Conservation (phyloP, 345 rosid genomes). For the Citrus mangshanensis region DNA sequence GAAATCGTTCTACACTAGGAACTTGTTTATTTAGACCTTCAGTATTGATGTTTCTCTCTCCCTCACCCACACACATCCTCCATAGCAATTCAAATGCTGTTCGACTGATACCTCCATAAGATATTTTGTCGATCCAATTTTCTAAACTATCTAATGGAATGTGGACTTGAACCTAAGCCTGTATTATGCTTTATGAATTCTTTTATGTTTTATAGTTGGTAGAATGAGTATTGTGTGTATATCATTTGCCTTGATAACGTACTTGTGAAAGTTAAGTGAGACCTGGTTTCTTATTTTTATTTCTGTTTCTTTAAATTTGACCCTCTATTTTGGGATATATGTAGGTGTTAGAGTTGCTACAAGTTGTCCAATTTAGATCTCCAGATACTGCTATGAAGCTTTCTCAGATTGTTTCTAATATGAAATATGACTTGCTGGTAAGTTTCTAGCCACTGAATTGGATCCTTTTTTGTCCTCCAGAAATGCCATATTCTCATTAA, state of each 20-base stretch:
- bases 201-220: not conserved
- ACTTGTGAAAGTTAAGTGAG: not conserved
- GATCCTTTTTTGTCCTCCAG: slow-evolving; percentile 4
- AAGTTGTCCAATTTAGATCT: slow-evolving; percentile 76
- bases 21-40: not conserved
- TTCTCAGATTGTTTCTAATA: slow-evolving; percentile 61
- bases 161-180: not conserved
- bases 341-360: slow-evolving; percentile 85
- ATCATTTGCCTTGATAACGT: slow-evolving; percentile 5
- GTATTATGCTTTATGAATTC: not conserved
- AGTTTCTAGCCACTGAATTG: slow-evolving; percentile 16
- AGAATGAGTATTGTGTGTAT: not conserved
- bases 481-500: slow-evolving; percentile 16
- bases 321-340: slow-evolving; percentile 19
- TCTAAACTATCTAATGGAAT: not conserved
- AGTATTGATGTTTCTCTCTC: not conserved
- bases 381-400: slow-evolving; percentile 74
- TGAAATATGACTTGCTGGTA: slow-evolving; percentile 72
- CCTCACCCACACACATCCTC: not conserved
- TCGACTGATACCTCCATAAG: not conserved
- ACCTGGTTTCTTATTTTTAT: slow-evolving; percentile 12
- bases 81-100: not conserved
- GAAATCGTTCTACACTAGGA: not conserved
- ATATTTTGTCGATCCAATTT: not conserved
- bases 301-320: not conserved